Percentiles rank a stretch among this genome's conserved stretches.
Evolutionary conservation across 1,284 basidiomycete species (phyloP).

Genomic region (Farysia itapuensis): DNA sequence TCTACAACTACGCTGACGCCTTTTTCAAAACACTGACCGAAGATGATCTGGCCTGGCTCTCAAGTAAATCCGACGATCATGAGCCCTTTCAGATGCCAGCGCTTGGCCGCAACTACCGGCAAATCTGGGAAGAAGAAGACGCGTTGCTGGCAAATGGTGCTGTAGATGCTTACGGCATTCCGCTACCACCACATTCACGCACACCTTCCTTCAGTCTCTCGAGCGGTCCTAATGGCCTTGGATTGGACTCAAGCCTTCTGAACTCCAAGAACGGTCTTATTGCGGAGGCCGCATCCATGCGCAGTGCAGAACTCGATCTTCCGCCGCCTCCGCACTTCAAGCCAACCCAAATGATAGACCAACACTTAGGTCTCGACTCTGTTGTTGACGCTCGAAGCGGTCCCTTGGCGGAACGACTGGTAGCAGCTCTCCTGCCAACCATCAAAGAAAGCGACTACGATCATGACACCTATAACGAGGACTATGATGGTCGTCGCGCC

Average conservation of each 20-base stretch:
- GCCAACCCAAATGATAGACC: slow-evolving; percentile 39
- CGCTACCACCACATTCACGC: slow-evolving; percentile 10
- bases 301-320: slow-evolving; percentile 23
- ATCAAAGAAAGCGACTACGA: slow-evolving; percentile 4
- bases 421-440: slow-evolving; percentile 40
- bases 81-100: slow-evolving; percentile 83
- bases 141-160: slow-evolving; percentile 59
- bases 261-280: slow-evolving; percentile 6
- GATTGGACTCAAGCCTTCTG: slow-evolving; percentile 11
- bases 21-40: slow-evolving; percentile 59
- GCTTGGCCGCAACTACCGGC: slow-evolving; percentile 82
- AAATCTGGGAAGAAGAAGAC: slow-evolving; percentile 89
- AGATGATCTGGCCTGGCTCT: slow-evolving; percentile 58
- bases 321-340: slow-evolving; percentile 36
- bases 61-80: slow-evolving; percentile 70
- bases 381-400: slow-evolving; percentile 48
- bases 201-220: slow-evolving; percentile 25
- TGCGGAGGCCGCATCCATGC: slow-evolving; percentile 4
- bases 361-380: slow-evolving; percentile 40
- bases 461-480: slow-evolving; percentile 1
- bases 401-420: slow-evolving; percentile 46
- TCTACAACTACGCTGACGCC: slow-evolving; percentile 54
- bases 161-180: slow-evolving; percentile 26
- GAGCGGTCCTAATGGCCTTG: slow-evolving; percentile 8
- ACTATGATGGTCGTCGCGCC: slow-evolving; percentile 1